Conservation (phyloP, 108 stramenopile species). For the Skeletonema potamos region DNA sequence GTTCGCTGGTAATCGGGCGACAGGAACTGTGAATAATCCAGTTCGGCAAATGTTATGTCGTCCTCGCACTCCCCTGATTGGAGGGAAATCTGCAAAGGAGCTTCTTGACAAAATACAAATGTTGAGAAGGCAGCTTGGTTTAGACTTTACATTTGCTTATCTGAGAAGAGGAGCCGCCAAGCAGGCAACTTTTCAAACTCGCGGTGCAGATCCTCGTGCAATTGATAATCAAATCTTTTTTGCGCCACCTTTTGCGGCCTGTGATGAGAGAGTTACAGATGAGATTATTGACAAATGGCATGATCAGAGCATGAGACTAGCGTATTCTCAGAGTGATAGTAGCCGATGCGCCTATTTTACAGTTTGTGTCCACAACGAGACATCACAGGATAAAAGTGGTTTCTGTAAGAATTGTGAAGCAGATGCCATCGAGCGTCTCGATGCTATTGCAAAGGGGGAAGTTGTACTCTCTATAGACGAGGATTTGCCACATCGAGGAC, state of each 20-base stretch:
- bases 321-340: background rate
- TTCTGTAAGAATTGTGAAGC: slow-evolving; percentile 2
- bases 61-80: background rate
- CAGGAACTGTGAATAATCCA: background rate
- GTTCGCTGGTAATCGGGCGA: slow-evolving; percentile 6
- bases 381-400: background rate
- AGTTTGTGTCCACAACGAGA: slow-evolving; percentile 4
- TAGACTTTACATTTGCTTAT: background rate
- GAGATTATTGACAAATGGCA: background rate
- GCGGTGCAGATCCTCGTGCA: background rate
- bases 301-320: background rate
- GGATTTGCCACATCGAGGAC: slow-evolving; percentile 6
- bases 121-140: background rate
- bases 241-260: slow-evolving; percentile 9
- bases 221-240: slow-evolving; percentile 17
- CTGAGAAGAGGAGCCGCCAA: slow-evolving; percentile 6
- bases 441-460: slow-evolving; percentile 7
- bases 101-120: background rate
- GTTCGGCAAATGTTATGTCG: background rate
- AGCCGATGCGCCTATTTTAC: background rate
- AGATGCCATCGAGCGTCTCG: slow-evolving; percentile 16
- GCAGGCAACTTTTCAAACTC: slow-evolving; percentile 12
- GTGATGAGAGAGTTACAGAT: slow-evolving; percentile 16
- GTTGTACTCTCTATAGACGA: slow-evolving; percentile 11
- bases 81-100: background rate